Conservation (phyloP, 225 moss, liverwort and hornwort genomes). For the Sphagnum tenellum region DNA sequence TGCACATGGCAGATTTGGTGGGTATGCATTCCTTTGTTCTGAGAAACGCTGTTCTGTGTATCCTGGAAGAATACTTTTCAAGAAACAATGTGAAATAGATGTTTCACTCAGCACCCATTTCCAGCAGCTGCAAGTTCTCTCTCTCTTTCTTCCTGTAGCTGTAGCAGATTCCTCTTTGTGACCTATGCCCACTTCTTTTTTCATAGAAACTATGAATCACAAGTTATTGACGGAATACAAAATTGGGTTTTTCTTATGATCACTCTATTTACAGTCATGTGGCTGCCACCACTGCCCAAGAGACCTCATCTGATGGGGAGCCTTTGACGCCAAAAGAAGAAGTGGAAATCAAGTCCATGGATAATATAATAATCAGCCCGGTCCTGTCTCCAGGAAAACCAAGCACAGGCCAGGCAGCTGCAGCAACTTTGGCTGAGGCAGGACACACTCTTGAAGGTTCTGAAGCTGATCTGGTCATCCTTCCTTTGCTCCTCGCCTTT, state of each 20-base stretch:
- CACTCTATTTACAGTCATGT: neutral
- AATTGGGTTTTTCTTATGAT: neutral
- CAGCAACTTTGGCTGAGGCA: constrained; percentile 86
- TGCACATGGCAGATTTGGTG: too few relatives aligned
- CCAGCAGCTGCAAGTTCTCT: neutral
- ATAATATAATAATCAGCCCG: constrained; percentile 16
- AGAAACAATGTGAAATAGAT: too few relatives aligned
- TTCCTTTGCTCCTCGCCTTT: constrained; percentile 90
- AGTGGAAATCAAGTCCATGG: constrained; percentile 35
- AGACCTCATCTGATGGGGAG: constrained; percentile 57
- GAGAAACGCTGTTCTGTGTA: neutral
- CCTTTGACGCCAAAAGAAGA: constrained; percentile 35
- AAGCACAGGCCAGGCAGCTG: constrained; percentile 87
- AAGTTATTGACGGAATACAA: constrained; percentile 6
- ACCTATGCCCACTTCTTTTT: too few relatives aligned
- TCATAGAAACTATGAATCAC: neutral
- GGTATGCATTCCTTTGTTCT: too few relatives aligned
- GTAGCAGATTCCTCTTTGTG: constrained; percentile 1
- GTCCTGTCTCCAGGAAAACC: constrained; percentile 47
- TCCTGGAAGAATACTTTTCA: neutral
- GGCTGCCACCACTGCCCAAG: constrained; percentile 31
- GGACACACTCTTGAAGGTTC: constrained; percentile 88
- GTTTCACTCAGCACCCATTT: neutral
- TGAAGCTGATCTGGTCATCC: constrained; percentile 90
- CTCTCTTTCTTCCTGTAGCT: constrained; percentile 12